phyloP scores from a whole-genome alignment of 495 filamentous ascomycete genomes.

The Aspergillus mulundensis region DNA sequence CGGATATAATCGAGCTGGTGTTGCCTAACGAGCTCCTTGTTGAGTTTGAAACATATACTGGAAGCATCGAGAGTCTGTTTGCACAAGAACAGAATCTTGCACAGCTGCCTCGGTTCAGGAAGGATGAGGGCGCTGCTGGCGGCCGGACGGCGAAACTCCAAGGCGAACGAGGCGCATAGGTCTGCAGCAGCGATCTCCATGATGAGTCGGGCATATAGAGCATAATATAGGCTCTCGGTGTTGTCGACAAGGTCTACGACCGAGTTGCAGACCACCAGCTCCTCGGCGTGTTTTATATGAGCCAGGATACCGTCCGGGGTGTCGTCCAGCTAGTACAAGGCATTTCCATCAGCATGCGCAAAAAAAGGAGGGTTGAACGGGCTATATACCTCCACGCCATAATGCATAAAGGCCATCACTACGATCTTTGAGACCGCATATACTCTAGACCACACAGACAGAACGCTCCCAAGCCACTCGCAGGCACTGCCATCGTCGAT shows the following conservation, averaged over 20 bases:
- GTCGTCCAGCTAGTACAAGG: constrained; percentile 25
- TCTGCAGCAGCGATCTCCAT: constrained; percentile 38
- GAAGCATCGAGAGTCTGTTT: constrained; percentile 32
- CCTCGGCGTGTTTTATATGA: constrained; percentile 30
- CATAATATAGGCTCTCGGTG: constrained; percentile 35
- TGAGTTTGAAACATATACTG: constrained; percentile 21
- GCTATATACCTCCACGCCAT: constrained; percentile 30
- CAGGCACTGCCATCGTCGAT: constrained; percentile 13
- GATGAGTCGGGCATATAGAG: constrained; percentile 32
- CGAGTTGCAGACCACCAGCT: constrained; percentile 19
- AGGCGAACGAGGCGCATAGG: constrained; percentile 27
- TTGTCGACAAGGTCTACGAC: constrained; percentile 27
- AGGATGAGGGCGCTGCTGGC: constrained; percentile 18
- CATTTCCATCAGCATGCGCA: background rate
- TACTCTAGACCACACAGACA: constrained; percentile 28
- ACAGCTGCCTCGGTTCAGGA: constrained; percentile 31
- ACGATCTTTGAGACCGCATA: constrained; percentile 38
- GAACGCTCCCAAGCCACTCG: constrained; percentile 20
- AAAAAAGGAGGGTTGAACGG: background rate
- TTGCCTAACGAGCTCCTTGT: constrained; percentile 20
- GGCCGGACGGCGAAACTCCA: constrained; percentile 15
- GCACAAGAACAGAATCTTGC: constrained; percentile 29
- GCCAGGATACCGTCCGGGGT: constrained; percentile 22
- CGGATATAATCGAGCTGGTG: constrained; percentile 28
- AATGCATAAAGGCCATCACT: constrained; percentile 29